Conservation (phyloP, 2,329 filamentous ascomycete genomes). For the Beauveria bassiana region DNA sequence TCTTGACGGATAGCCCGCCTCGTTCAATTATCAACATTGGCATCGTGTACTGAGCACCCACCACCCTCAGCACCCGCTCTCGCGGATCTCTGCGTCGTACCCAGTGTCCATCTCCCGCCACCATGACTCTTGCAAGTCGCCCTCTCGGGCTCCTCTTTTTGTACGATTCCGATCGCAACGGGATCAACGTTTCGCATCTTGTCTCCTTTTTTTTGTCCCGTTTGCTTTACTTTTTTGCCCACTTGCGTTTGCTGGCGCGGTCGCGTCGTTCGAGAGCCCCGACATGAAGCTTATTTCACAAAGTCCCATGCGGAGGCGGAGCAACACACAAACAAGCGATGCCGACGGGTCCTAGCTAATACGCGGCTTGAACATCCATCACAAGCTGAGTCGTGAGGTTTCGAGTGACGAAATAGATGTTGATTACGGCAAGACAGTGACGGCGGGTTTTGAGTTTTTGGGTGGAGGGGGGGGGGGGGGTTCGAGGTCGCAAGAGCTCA, state of each 20-base stretch:
- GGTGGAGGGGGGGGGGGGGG: no score
- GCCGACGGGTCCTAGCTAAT: background rate
- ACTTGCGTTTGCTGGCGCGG: no score
- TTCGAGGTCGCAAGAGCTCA: background rate
- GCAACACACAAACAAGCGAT: background rate
- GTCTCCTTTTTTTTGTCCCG: background rate
- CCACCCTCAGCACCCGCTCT: no score
- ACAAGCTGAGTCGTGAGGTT: background rate
- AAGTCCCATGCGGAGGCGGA: constrained; percentile 4
- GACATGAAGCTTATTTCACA: no score
- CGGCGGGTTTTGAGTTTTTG: no score
- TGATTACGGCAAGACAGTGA: no score
- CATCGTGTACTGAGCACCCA: no score
- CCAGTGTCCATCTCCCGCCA: constrained; percentile 1
- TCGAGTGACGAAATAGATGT: no score
- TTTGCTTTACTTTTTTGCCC: background rate
- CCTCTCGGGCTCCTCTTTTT: background rate
- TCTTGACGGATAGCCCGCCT: no score
- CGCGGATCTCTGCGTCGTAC: background rate
- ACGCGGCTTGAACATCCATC: background rate
- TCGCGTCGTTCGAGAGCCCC: no score
- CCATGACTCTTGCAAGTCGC: background rate
- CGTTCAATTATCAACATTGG: no score
- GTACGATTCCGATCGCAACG: constrained; percentile 1
- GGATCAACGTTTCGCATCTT: background rate